Base-by-base conservation (phyloP, 768 basidiomycete species). In the Macrolepiota albuminosa region DNA sequence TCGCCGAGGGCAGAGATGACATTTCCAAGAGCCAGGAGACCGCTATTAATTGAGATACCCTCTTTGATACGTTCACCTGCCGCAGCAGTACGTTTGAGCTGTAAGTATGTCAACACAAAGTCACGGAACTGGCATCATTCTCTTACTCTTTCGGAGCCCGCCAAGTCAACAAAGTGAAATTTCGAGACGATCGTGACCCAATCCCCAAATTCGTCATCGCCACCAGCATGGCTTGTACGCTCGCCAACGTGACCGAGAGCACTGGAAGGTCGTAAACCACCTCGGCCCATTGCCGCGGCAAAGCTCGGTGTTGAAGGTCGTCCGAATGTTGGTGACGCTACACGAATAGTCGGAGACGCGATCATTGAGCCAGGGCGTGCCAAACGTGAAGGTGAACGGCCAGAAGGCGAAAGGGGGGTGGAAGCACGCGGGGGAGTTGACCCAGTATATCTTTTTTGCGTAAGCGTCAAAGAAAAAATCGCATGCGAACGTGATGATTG, bases 31-130 rank as follows among this genome's bases (percentile, higher is more conserved):
- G 97, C 96, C 39, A 95, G 82, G 37, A 99, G 85, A 61, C 97
- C 97, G 62, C 92, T 91, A 77, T 99, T 99, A 77, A 98, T 98
- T 33, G 93, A 94, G 56, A 97, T 97, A n/a, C 96, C 96, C 75
- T 98, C 97, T 72, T 94, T 98, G 73, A 96, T 93, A 58, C 96
- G 89, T 63, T 98, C 96, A 5, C 97, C 97, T 9, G 87, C 88
- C 5, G 96, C 97, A 0, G 95, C 92, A 9, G 97, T 99, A 46
- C 97, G 87, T 74, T 99, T 99, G 50, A 99, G 81, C 91, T 94
- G 66, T 64, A 63, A 31, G 24, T 31, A 37, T 18, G 45, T 63
- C 60, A 56, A 57, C 55, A 68, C 57, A 29, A 58, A 24, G 62
- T 57, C 56, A 52, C 62, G 43, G 18, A 59, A 49, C 5, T 43